Base-by-base conservation (phyloP, 768 basidiomycete genomes). In the Agaricus blazei region DNA sequence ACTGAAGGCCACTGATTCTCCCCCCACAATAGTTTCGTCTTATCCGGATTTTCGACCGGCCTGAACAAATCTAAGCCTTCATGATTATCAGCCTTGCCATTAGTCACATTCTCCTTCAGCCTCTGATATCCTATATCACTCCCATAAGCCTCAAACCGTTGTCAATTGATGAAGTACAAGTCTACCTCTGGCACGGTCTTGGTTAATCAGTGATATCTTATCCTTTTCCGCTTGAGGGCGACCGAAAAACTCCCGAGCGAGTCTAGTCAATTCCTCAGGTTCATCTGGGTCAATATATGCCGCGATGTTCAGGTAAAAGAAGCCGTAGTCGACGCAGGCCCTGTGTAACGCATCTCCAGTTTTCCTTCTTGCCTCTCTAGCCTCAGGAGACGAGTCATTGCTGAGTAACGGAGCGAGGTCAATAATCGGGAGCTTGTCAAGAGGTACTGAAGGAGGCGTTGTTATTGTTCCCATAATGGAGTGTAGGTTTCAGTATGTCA, bases 21-120 rank as follows among this genome's bases (percentile, higher is more conserved):
- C 11, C 93, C 93, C 83, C 88, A 86, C 0, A 95, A 68, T 0
- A 83, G 80, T 51, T 81, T 82, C 8, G 80, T 77, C 69, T 80
- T 89, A 65, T 92, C 84, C 0, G 88, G 84, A 26, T 77, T 72
- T 44, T 80, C 76, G 1, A 88, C 85, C 1, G 90, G 89, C 27
- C 75, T 81, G 64, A 93, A 93, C 51, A 91, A 81, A 63, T 95
- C 93, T 38, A 94, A 67, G 2, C 81, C 90, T 72, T 96, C 93
- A 59, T 93, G 90, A 58, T 85, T 88, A 64, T 94, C 90, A 3
- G 85, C 83, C 66, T 85, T 87, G 7, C 90, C 90, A 60, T 85
- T 84, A 0, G 93, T 96, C 9, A 95, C 81, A 59, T 95, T 93
- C 74, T 95, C 88, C 56, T 84, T 84, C 29, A 97, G 67, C 48